Conservation (phyloP, 2,329 filamentous ascomycete genomes). For the Neospermospora avenae region DNA sequence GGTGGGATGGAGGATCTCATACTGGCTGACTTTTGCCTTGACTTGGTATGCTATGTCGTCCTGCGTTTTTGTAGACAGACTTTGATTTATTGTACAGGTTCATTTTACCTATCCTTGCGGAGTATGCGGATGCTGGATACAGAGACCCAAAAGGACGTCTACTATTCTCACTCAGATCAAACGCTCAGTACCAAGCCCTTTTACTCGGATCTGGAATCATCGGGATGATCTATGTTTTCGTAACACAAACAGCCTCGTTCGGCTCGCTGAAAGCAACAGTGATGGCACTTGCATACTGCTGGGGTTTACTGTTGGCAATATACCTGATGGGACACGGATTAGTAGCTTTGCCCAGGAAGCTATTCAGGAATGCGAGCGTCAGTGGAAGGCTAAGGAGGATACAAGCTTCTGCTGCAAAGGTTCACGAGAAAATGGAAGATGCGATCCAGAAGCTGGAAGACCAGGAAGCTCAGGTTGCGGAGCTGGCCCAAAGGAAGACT, state of each 20-base stretch:
- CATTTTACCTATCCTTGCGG: constrained; percentile 86
- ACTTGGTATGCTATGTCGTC: constrained; percentile 67
- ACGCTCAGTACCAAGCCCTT: constrained; percentile 84
- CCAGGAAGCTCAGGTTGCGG: constrained; percentile 74
- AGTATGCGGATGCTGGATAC: constrained; percentile 93
- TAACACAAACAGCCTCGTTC: constrained; percentile 70
- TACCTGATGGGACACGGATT: constrained; percentile 98
- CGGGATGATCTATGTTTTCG: constrained; percentile 79
- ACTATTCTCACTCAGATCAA: constrained; percentile 79
- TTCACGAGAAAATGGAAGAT: constrained; percentile 86
- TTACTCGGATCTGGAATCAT: constrained; percentile 67
- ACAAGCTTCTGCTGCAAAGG: constrained; percentile 73
- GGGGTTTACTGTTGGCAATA: constrained; percentile 86
- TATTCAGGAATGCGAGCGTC: constrained; percentile 77
- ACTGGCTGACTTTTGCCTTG: constrained; percentile 94
- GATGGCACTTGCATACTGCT: constrained; percentile 94
- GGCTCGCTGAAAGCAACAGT: constrained; percentile 75
- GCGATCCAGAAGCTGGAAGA: constrained; percentile 76
- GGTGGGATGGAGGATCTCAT: constrained; percentile 90
- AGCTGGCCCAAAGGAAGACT: constrained; percentile 76
- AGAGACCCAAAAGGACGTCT: constrained; percentile 79
- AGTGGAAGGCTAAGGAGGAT: constrained; percentile 70
- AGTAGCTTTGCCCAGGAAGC: constrained; percentile 79
- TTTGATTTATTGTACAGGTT: constrained; percentile 51
- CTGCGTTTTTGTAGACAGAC: not conserved